phyloP scores from a whole-genome alignment of 768 basidiomycete species.

The Naematelia encephala region DNA sequence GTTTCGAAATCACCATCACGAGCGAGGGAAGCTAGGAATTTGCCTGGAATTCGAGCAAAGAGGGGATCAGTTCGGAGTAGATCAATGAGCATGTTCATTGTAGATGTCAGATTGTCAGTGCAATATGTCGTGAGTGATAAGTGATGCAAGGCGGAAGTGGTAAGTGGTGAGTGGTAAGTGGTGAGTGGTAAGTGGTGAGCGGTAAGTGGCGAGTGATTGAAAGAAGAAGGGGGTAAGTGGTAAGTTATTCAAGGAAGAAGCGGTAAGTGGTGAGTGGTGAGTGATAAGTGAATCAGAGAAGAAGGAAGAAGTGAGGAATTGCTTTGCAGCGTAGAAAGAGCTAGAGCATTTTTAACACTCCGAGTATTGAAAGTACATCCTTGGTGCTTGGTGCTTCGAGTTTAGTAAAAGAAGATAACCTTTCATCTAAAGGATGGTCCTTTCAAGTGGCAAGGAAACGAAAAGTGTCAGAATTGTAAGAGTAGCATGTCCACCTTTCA shows the following conservation, averaged over 20 bases:
- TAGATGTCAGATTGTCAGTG: neutral
- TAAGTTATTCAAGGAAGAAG: neutral
- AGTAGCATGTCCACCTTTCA: no score
- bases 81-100: no score
- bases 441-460: no score
- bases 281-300: neutral
- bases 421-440: no score
- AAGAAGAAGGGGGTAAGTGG: neutral
- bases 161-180: neutral
- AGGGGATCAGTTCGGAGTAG: neutral
- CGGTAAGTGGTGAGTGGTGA: neutral
- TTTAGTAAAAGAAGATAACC: no score
- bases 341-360: no score
- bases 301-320: neutral
- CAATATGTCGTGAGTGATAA: neutral
- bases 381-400: no score
- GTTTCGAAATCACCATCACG: neutral
- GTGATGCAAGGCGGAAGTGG: neutral
- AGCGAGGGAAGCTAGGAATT: neutral
- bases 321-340: neutral
- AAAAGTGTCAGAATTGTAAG: no score
- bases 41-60: neutral
- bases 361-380: no score
- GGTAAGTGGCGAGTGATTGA: neutral
- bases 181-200: neutral